Evolutionary conservation across 768 basidiomycete genomes (phyloP), one percentile per base, ranked within the genome.

Genomic region (Kwoniella sp.): DNA sequence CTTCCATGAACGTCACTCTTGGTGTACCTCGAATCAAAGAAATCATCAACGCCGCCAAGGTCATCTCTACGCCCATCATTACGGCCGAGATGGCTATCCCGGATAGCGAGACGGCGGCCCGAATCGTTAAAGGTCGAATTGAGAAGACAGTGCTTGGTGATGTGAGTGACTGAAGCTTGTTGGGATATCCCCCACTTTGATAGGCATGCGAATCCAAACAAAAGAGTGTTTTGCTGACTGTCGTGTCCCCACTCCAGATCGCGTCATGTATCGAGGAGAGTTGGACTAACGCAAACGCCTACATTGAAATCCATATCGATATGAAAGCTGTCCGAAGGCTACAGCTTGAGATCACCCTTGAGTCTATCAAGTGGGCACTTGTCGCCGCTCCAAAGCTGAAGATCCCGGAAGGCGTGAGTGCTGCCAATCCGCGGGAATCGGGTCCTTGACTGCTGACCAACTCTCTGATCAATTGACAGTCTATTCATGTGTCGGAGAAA

Each of bases 1-100:
- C 96, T 8, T 95, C 94, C 38, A 99, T 98, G 96, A 98, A 97
- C 82, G 93, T 99, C 68, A 99, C 96, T 0, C 87, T 98, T 38
- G 96, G 96, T 82, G 96, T 98, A n/a, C 96, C 96, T 2, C 95
- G 96, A 75, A 98, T 99, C 83, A 98, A 98, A 81, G 96, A 99
- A 82, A 98, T 99, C 71, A 99, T 99, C 84, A 99, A 98, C 73
- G 96, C 93, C 1, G 92, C 96, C n/a, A 99, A 96, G 80, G 82
- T 85, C 41, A 98, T 99, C 82, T 93, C 90, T 76, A 99, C 96
- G 0, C 96, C 96, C 2, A 97, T 99, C 79, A 99, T 99, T 80
- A 94, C 94, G 67, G 95, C 94, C 74, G 92, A 91, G 79, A 85
- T 99, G 26, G 92, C 92, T 13, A 89, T 89, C 8, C 72, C 79